Evolutionary conservation across 108 stramenopile species (phyloP), one percentile per base, ranked within the genome.

Genomic region (Cyclotella sp.): DNA sequence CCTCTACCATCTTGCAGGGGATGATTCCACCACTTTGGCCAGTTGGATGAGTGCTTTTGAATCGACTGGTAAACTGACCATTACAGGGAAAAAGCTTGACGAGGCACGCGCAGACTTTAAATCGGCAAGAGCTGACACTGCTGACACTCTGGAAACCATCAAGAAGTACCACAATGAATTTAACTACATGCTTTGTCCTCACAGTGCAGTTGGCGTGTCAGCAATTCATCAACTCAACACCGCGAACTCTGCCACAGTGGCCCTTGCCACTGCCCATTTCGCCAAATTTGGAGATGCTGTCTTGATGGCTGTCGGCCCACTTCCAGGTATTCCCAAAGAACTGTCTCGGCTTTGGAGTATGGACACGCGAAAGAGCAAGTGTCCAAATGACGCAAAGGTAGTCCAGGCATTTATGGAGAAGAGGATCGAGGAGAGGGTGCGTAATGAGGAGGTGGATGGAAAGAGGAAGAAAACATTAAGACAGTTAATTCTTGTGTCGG

Each of bases 271-370:
- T n/a, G 99, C 99, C 1, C 97, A 98, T 82, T 90, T 93, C 70
- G 99, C 91, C 54, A 99, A 99, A 77, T 99, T 99, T 73, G 95
- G 95, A 42, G 95, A 88, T 41, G 97, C 99, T 30, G 91, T 91
- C 11, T 69, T 68, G 41, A 79, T 73, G 73, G 96, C 95, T 13
- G 85, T 96, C 15, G 82, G 87, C 67, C 89, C 89, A 9, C 84
- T 94, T 22, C 95, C 95, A 6, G 59, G 80, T 54, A 88, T 92
- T 30, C 93, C 93, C 0, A 41, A 49, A 55, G 77, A 94, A 67
- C 76, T 96, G 24, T 84, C 91, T 0, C 63, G 49, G 34, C 81
- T 96, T 42, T 78, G 78, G 60, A 79, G 72, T 40, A 77, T 93
- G 63, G 80, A 88, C 12, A 94, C 89, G 11, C 89, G 95, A 22